Conservation (phyloP, 371 early-diverging fungal genomes). For the Mucor indicus region DNA sequence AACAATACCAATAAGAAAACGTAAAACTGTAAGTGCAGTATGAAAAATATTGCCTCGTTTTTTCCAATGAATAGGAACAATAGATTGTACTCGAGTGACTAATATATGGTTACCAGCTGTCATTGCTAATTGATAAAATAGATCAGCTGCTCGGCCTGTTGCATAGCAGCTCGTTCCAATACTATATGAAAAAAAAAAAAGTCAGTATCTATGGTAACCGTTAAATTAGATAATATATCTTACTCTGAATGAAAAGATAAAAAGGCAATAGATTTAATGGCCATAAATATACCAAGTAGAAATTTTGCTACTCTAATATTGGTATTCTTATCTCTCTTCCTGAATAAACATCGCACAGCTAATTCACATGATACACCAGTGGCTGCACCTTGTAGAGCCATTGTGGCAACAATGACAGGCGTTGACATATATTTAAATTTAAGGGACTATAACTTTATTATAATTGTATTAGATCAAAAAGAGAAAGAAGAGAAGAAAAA, state of each 20-base stretch:
- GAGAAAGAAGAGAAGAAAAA: neutral
- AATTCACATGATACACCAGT: constrained; percentile 15
- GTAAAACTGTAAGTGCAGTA: constrained; percentile 6
- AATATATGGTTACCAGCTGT: constrained; percentile 33
- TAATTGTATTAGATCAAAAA: too few relatives aligned
- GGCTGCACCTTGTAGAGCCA: constrained; percentile 23
- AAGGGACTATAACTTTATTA: too few relatives aligned
- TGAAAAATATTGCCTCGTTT: constrained; percentile 7
- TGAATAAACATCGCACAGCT: constrained; percentile 14
- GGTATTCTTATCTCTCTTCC: constrained; percentile 9
- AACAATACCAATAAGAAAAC: constrained; percentile 26
- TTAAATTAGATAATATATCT: neutral
- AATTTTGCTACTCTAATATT: constrained; percentile 14
- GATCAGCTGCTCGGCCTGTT: constrained; percentile 23
- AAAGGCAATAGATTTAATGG: constrained; percentile 15
- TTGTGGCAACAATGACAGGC: constrained; percentile 14
- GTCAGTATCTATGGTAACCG: neutral
- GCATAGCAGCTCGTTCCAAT: constrained; percentile 14
- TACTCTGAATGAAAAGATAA: constrained; percentile 17
- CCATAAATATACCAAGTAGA: constrained; percentile 18
- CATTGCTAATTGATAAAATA: constrained; percentile 38
- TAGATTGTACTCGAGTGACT: constrained; percentile 25
- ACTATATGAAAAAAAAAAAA: neutral
- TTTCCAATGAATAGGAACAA: constrained; percentile 24
- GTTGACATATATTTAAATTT: constrained; percentile 21